Evolutionary conservation across 2,329 filamentous ascomycete species (phyloP), one percentile per base, ranked within the genome.

Genomic region (Aspergillus transmontanensis): DNA sequence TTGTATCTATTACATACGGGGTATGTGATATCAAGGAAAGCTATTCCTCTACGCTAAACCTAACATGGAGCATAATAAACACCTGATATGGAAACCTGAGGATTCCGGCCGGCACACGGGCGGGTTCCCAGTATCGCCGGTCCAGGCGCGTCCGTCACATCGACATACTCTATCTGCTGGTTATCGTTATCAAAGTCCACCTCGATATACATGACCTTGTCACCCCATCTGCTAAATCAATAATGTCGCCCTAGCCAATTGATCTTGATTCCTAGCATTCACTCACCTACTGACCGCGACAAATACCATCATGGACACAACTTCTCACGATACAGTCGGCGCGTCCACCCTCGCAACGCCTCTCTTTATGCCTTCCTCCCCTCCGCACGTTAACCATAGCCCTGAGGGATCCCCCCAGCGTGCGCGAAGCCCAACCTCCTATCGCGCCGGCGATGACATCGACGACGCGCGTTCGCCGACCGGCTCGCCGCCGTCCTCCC

Each of bases 311-410:
- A 80, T 80, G 78, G 72, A 76, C 67, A 71, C 77, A 55, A 74
- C 76, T 58, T 75, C 78, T 57, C 79, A 81, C 66, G 79, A 81
- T 60, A 80, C 77, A 7, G 73, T 80, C 60, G 78, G 78, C 48
- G 71, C 77, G 48, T 80, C 78, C 6, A 77, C 77, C 11, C 65
- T 80, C 23, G 73, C 71, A 14, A 79, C 73, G 4, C 76, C 78
- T 16, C 66, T 73, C 4, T 77, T 75, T 53, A 76, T 78, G 68
- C 73, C 75, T 26, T 77, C 77, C 0, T 78, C 77, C 1, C 77
- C 77, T 36, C 73, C 76, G 1, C 66, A 46, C 26, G 64, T 56
- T 28, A 30, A 45, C 10, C 54, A 43, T 19, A 34, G 57, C 32
- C 23, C 30, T 28, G 19, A 53, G n/a, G 53, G 19, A 23, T 72